A percentile compares a stretch with the other conserved stretches of the same genome.
phyloP scores from a whole-genome alignment of 306 rosid species.

The Trifolium dubium region DNA sequence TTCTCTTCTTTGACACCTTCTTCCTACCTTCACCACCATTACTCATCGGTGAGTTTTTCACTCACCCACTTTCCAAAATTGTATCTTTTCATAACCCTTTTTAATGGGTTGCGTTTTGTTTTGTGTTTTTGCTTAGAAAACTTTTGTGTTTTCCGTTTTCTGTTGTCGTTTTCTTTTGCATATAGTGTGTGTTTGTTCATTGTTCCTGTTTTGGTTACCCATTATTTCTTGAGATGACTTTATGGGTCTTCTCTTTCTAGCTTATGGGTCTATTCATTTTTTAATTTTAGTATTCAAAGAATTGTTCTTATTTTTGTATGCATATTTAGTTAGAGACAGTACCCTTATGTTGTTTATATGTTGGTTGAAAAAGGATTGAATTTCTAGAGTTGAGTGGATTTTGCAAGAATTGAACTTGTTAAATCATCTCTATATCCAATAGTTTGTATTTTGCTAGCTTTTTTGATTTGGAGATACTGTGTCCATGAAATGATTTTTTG shows the following conservation, averaged over 20 bases:
- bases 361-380: not conserved
- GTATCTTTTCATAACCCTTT: constrained; percentile 36
- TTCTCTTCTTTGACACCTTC: constrained; percentile 50
- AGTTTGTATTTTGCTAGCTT: constrained; percentile 7
- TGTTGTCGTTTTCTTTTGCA: constrained; percentile 34
- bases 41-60: constrained; percentile 66
- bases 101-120: constrained; percentile 41
- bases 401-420: constrained; percentile 27
- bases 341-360: not conserved
- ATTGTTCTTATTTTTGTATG: constrained; percentile 10
- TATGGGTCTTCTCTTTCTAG: constrained; percentile 35
- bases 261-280: constrained; percentile 36
- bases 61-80: constrained; percentile 16
- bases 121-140: not conserved
- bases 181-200: constrained; percentile 39
- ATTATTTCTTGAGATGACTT: constrained; percentile 29
- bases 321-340: not conserved
- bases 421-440: constrained; percentile 16
- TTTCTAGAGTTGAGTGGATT: constrained; percentile 17
- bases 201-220: constrained; percentile 36
- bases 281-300: constrained; percentile 25
- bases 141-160: constrained; percentile 23
- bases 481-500: constrained; percentile 20
- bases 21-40: constrained; percentile 70
- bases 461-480: constrained; percentile 29